A percentile compares a stretch with the other conserved stretches of the same genome.
Conservation (phyloP, 495 filamentous ascomycete genomes). For the Penicillium lividum region DNA sequence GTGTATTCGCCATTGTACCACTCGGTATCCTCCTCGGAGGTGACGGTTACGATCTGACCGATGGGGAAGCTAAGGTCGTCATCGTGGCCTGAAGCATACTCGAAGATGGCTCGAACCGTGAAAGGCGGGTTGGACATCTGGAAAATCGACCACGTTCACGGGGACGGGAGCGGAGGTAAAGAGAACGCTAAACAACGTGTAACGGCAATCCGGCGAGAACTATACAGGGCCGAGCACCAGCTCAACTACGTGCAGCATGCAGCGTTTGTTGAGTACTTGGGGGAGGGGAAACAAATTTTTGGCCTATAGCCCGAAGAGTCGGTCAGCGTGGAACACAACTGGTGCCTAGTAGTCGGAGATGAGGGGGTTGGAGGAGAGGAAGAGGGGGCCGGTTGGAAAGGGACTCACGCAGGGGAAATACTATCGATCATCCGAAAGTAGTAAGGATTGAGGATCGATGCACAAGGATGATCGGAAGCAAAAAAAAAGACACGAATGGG, state of each 20-base stretch:
- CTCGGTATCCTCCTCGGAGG: slow-evolving; percentile 85
- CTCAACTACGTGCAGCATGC: slow-evolving; percentile 21
- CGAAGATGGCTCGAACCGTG: slow-evolving; percentile 92
- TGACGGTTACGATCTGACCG: slow-evolving; percentile 92
- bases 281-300: not conserved
- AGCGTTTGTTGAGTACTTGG: slow-evolving; percentile 2
- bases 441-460: slow-evolving; percentile 16
- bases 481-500: slow-evolving; percentile 14
- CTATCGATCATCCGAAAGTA: slow-evolving; percentile 13
- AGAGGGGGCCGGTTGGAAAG: slow-evolving; percentile 10
- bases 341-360: slow-evolving; percentile 31
- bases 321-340: slow-evolving; percentile 24
- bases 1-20: slow-evolving; percentile 94
- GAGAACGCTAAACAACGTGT: slow-evolving; percentile 24
- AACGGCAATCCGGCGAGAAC: slow-evolving; percentile 18
- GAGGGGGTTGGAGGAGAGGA: slow-evolving; percentile 18
- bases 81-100: slow-evolving; percentile 87
- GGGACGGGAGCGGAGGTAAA: slow-evolving; percentile 23
- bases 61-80: slow-evolving; percentile 87
- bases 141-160: slow-evolving; percentile 29
- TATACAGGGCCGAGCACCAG: slow-evolving; percentile 25
- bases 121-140: slow-evolving; percentile 80
- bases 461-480: slow-evolving; percentile 1
- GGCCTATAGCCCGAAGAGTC: slow-evolving; percentile 5
- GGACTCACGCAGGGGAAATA: slow-evolving; percentile 15